Evolutionary conservation across 2,329 filamentous ascomycete genomes (phyloP), one percentile per base, ranked within the genome.

Genomic region (Colletotrichum spinosum): DNA sequence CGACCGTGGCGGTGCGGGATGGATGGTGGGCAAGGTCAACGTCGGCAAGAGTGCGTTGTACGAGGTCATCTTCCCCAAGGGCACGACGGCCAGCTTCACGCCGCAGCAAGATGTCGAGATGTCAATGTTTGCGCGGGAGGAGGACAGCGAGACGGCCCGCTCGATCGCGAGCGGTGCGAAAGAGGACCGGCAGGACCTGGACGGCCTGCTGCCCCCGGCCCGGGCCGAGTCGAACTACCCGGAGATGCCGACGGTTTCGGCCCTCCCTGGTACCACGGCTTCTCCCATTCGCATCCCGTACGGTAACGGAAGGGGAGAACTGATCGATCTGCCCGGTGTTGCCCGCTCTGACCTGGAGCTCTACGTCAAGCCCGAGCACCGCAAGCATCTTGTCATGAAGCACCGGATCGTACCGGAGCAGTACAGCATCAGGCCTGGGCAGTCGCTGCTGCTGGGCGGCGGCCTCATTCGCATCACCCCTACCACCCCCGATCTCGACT

Each of bases 1-100:
- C 85, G 80, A 89, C 48, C 87, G 92, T 53, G 94, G 93, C 4
- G 95, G 95, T 5, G 96, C 90, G 13, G 90, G 92, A 13, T 99
- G 96, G 95, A 90, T 99, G 83, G 92, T 99, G 3, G 96, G 96
- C n/a, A 98, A 97, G 77, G 93, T 94, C 68, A 99, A 99, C 74
- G 97, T 98, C 2, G 97, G 96, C 33, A 99, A 99, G 79, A 98
- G 95, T 71, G 91, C 91, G 73, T 85, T 99, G 2, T 97, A 98
- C 67, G 90, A 96, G 70, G 87, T 89, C 5, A 88, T 97, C 8
- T 97, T 94, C 72, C 95, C 97, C 4, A 95, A 92, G 82, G 89
- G 88, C 34, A 69, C 65, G n/a, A 66, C 67, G 13, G 58, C 57
- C 6, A 52, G 12, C 38, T 51, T 66, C 6, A 15, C 13, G 44